These are phyloP conservation scores for Aspergillus terreus DNA, from an alignment of 2,329 filamentous ascomycete genomes.

Conservation along the genomic window DNA sequence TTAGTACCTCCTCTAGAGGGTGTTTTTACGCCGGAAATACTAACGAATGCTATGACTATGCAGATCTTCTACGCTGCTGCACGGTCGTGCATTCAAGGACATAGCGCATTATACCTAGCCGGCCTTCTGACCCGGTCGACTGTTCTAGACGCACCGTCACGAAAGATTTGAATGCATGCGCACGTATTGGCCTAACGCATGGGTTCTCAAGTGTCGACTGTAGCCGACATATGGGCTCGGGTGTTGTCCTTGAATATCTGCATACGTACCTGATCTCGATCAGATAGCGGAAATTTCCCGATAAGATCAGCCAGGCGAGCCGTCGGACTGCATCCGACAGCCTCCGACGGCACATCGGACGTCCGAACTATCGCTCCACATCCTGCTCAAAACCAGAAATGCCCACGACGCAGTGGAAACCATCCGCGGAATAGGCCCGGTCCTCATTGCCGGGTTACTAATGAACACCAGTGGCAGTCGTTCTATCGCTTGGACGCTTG, in stretches of 20 bases:
- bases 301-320: background rate
- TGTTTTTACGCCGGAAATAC: too few relatives aligned
- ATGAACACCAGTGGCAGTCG: background rate
- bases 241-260: background rate
- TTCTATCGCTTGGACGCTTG: background rate
- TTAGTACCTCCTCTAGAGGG: too few relatives aligned
- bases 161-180: background rate
- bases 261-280: background rate
- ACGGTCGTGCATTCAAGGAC: background rate
- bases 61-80: too few relatives aligned
- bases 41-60: too few relatives aligned
- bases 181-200: background rate
- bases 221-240: background rate
- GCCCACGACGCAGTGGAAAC: background rate
- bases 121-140: background rate
- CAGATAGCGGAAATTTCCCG: background rate
- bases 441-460: background rate
- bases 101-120: background rate
- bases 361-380: background rate
- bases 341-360: background rate
- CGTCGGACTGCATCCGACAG: background rate
- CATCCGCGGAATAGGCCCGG: background rate
- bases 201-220: background rate
- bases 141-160: background rate
- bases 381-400: background rate